phyloP scores from a whole-genome alignment of 768 basidiomycete genomes.

The Suillus fuscotomentosus region DNA sequence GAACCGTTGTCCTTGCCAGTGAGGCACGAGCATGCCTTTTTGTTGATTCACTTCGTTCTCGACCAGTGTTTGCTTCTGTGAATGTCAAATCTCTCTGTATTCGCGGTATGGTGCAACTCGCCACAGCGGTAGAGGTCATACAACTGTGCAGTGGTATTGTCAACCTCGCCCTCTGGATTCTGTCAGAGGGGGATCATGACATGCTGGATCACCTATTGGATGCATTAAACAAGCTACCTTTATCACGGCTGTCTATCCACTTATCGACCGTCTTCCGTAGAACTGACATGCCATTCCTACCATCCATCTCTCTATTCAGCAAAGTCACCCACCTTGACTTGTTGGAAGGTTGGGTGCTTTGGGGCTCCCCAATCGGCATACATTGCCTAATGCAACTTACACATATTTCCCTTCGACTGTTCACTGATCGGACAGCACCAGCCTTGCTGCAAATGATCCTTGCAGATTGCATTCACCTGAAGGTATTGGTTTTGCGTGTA shows the following conservation, averaged over 20 bases:
- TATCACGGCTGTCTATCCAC: background rate
- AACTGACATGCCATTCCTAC: background rate
- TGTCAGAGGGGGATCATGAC: background rate
- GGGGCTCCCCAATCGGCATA: constrained; percentile 2
- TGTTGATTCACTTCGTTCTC: too few relatives aligned
- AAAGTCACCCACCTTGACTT: constrained; percentile 2
- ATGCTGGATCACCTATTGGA: background rate
- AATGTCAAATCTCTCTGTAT: background rate
- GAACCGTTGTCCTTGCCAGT: background rate
- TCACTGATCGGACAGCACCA: background rate
- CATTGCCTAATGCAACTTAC: background rate
- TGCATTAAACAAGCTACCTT: background rate
- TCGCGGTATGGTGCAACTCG: background rate
- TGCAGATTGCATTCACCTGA: background rate
- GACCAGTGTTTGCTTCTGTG: background rate
- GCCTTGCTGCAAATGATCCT: background rate
- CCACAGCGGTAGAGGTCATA: background rate
- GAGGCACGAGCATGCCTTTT: background rate
- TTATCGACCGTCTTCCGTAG: background rate
- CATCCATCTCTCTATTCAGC: background rate
- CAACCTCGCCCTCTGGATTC: background rate
- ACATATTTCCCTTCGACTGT: constrained; percentile 1
- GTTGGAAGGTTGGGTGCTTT: constrained; percentile 3
- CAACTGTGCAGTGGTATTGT: background rate
- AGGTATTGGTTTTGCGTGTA: background rate